Evolutionary conservation across 257 asterid species (phyloP).

Genomic region (Penstemon barbatus): DNA sequence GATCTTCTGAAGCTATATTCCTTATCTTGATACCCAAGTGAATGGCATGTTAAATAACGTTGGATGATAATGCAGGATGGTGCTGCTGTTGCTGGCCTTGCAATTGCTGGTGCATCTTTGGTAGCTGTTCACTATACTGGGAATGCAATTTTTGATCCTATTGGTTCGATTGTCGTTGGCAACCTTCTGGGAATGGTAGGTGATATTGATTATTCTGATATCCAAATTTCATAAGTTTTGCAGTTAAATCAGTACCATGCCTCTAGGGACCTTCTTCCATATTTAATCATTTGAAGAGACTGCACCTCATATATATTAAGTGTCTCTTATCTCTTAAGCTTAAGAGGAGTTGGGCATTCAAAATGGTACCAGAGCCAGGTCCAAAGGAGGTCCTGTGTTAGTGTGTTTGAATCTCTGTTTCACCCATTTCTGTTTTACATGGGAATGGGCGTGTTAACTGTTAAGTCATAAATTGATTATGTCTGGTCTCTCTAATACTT

Average conservation of each 20-base stretch:
- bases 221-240: constrained; percentile 1
- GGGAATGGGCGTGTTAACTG: no score
- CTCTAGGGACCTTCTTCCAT: constrained; percentile 3
- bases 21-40: constrained; percentile 19
- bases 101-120: constrained; percentile 91
- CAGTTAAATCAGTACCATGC: background rate
- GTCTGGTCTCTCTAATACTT: no score
- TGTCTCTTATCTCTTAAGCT: no score
- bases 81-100: constrained; percentile 98
- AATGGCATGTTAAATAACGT: constrained; percentile 19
- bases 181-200: constrained; percentile 95
- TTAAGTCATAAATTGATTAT: no score
- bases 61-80: constrained; percentile 65
- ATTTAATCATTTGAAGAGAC: background rate
- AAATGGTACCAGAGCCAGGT: no score
- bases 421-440: no score
- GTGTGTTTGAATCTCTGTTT: no score
- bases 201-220: constrained; percentile 27
- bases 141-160: constrained; percentile 90
- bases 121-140: constrained; percentile 94
- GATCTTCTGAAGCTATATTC: constrained; percentile 14
- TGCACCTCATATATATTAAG: background rate
- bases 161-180: constrained; percentile 92
- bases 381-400: no score
- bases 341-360: no score